Percentiles rank a stretch among this genome's conserved stretches.
phyloP scores from a whole-genome alignment of 2,329 filamentous ascomycete genomes.

The Fulvia fulva region DNA sequence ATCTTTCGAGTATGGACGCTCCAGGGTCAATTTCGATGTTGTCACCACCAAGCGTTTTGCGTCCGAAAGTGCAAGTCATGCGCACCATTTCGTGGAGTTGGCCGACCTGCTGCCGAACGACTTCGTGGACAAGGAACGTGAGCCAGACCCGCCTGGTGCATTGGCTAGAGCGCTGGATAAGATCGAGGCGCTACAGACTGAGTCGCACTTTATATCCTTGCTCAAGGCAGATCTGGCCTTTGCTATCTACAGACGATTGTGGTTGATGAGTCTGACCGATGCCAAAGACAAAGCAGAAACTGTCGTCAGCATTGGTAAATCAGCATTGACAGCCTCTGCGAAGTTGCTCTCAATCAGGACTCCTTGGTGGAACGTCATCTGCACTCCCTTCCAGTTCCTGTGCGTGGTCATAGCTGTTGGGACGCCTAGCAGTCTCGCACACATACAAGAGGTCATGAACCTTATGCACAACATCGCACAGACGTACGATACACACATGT shows the following conservation, averaged over 20 bases:
- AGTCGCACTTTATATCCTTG: conserved; percentile 40
- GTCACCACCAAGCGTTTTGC: conserved; percentile 37
- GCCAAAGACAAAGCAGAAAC: conserved; percentile 37
- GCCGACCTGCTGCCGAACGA: conserved; percentile 34
- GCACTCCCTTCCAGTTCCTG: conserved; percentile 42
- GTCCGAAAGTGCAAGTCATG: conserved; percentile 26
- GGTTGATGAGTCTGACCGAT: conserved; percentile 37
- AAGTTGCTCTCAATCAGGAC: conserved; percentile 33
- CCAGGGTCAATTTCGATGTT: conserved; percentile 48
- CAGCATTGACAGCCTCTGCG: conserved; percentile 34
- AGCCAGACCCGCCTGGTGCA: conserved; percentile 35
- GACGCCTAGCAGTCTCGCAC: conserved; percentile 35
- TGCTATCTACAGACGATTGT: conserved; percentile 45
- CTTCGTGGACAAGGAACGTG: conserved; percentile 32
- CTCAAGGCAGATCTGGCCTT: conserved; percentile 51
- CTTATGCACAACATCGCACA: conserved; percentile 37
- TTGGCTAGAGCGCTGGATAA: conserved; percentile 30
- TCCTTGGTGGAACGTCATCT: conserved; percentile 45
- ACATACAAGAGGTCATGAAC: conserved; percentile 37
- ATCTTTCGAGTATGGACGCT: conserved; percentile 56
- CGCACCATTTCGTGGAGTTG: conserved; percentile 32
- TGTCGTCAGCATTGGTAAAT: conserved; percentile 35
- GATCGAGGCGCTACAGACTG: conserved; percentile 31
- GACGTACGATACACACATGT: conserved; percentile 36
- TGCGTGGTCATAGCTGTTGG: conserved; percentile 42